Evolutionary conservation across 2,329 filamentous ascomycete species (phyloP), one percentile per base, ranked within the genome.

Genomic region (Phialophora chinensis): DNA sequence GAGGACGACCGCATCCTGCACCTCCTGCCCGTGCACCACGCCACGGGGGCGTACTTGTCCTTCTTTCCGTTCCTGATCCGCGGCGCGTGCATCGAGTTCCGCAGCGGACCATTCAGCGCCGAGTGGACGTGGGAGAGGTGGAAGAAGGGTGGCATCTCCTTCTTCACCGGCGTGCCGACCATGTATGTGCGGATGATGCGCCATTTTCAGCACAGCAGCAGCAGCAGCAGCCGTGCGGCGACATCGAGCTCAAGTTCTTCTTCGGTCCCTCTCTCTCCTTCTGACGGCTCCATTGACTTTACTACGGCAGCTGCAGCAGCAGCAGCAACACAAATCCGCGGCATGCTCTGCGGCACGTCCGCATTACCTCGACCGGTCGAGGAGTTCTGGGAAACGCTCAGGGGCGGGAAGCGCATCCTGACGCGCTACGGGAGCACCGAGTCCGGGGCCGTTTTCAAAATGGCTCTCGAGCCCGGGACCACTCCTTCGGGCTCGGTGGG

Each of bases 381-480:
- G 33, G 33, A 35, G 33, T 35, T 35, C 33, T 35, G 33, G 33
- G 33, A 35, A 4, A 35, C 33, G 5, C 73, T 83, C 2, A 73
- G 81, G 69, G 49, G 57, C 20, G 77, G 79, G 4, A 60, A 60
- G 35, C 77, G 76, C 14, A 81, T 81, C 54, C 60, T 79, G 53
- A 79, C 78, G 59, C 69, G 80, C 42, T 82, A 82, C 62, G 79
- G 80, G 0, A 77, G 78, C 1, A 80, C 80, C 0, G 80, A 81
- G 59, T 79, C 80, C 69, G 77, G 78, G 1, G 76, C 77, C 10
- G 73, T 79, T 0, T 78, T 80, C 59, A 81, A 52, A 76, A 78
- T 14, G 73, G 74, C n/a, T 63, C 81, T 12, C 12, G 66, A 57
- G 1, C 54, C 54, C 0, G 63, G 33, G 0, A 2, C 12, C 33